Evolutionary conservation across 2,329 filamentous ascomycete species (phyloP), one percentile per base, ranked within the genome.

Genomic region (Nigrospora oryzae): DNA sequence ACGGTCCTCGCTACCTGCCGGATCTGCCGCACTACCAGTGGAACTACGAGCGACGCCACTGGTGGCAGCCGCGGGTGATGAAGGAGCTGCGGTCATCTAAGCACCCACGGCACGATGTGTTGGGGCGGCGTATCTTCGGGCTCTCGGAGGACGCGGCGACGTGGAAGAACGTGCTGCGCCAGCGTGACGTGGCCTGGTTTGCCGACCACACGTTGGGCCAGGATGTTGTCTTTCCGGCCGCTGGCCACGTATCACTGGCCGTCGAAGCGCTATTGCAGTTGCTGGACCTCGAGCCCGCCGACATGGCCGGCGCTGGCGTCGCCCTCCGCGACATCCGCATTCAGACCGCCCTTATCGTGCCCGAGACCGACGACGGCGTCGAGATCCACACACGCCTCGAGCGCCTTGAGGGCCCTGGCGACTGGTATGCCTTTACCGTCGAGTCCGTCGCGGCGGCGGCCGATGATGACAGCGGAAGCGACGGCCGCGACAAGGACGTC

Each of bases 161-260:
- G 14, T 60, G 56, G 56, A 45, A 51, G 3, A 59, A 59, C 28
- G 42, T 66, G 4, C 51, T 70, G 1, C 51, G 56, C 4, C 42
- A 60, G 11, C 53, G 55, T 1, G 62, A 67, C 43, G 30, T 63
- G 10, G 53, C 60, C 6, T 70, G 66, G 67, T 46, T 70, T 6
- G 45, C 49, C 4, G 59, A 69, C 36, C 66, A 71, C 33, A 51
- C 48, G 46, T 46, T 64, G 10, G 49, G 51, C 2, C 46, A 44
- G 2, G 53, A 61, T 17, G 52, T 67, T 4, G 64, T 68, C 36
- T 51, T 54, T n/a, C 67, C 67, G 0, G 58, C 47, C 6, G 61
- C 66, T 3, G 64, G 57, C 0, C 69, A 65, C 45, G 32, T 67
- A 1, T 54, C 57, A 2, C 63, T 67, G 54, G 62, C 58, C 2